Evolutionary conservation across 495 filamentous ascomycete species (phyloP), one percentile per base, ranked within the genome.

Genomic region (Penicillium tannophilum): DNA sequence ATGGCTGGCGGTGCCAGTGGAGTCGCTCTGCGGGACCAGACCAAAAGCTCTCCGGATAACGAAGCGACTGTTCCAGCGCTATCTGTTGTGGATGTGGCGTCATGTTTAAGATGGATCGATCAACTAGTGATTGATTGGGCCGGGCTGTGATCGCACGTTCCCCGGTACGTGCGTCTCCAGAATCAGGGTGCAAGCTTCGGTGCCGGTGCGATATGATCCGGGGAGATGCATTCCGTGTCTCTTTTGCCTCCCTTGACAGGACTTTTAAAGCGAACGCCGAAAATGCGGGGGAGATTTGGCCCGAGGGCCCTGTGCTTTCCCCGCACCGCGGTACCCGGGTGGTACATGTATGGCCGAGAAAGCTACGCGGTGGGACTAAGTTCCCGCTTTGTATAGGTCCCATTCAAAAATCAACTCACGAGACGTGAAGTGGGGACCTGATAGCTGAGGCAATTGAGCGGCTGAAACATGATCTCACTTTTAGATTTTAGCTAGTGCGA

Each of bases 1-100:
- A 79, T 3, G 90, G 91, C 30, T 82, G 78, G 59, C 83, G 85
- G 76, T 93, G 88, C 93, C 93, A 97, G 68, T 89, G 77, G 9
- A 97, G 77, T 16, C 88, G 82, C 14, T 78, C 73, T 7, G 90
- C 90, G 63, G 95, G 92, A 36, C 82, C 74, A 26, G 79, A 73
- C 92, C 92, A 97, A 74, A 96, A 97, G 9, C 66, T 61, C 50
- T 88, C 84, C 1, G 92, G 91, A 62, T 78, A 64, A 0, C 52
- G 46, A 28, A 83, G 72, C 39, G 79, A 82, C 19, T 69, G 56
- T 4, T 65, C 55, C 41, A 75, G 77, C 14, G 75, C 69, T 24
- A 61, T 54, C 51, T 76, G 65, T 68, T 83, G 79, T 35, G 67
- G 66, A 44, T 77, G 76, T 49, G 64, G 56, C 46, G 56, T 39